Conservation (phyloP, 768 basidiomycete species). For the Gloeopeniophorella convolvens region DNA sequence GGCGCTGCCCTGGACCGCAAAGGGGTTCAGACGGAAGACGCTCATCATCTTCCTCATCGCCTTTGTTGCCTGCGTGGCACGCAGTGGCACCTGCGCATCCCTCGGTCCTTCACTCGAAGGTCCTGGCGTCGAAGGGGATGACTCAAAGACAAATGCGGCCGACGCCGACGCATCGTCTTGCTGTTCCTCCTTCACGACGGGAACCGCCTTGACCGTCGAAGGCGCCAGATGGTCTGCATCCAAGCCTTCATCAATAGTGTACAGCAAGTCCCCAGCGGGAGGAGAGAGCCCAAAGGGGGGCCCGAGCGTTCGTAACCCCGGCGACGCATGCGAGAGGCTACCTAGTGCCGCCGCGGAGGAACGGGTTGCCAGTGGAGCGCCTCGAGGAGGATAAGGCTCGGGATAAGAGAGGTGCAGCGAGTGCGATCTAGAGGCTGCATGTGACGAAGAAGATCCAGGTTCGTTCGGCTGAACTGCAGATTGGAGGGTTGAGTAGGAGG, state of each 20-base stretch:
- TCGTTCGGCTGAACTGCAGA: slow-evolving; percentile 14
- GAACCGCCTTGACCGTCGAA: slow-evolving; percentile 5
- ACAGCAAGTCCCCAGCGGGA: slow-evolving; percentile 9
- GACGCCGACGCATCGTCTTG: slow-evolving; percentile 16
- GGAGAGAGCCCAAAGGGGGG: slow-evolving; percentile 15
- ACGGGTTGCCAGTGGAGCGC: slow-evolving; percentile 14
- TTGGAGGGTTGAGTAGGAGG: slow-evolving; percentile 19
- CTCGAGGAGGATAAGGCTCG: slow-evolving; percentile 16
- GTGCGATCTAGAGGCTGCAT: slow-evolving; percentile 6
- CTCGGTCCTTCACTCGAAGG: slow-evolving; percentile 7
- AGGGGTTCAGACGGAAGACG: slow-evolving; percentile 70
- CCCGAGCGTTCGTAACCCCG: slow-evolving; percentile 12
- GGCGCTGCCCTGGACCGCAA: slow-evolving; percentile 36
- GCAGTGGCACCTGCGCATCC: slow-evolving; percentile 48
- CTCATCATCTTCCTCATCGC: slow-evolving; percentile 75
- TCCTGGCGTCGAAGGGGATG: slow-evolving; percentile 15
- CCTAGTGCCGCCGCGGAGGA: slow-evolving; percentile 10
- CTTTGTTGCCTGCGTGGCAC: slow-evolving; percentile 65
- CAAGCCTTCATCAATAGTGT: slow-evolving; percentile 13
- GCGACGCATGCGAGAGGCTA: slow-evolving; percentile 10
- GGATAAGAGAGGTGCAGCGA: slow-evolving; percentile 11
- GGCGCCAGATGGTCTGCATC: slow-evolving; percentile 11
- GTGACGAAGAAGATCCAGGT: slow-evolving; percentile 6
- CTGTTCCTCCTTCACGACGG: slow-evolving; percentile 17
- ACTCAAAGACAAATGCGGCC: slow-evolving; percentile 19